Conservation (phyloP, 2,329 filamentous ascomycete genomes). For the Fonsecaea pedrosoi region DNA sequence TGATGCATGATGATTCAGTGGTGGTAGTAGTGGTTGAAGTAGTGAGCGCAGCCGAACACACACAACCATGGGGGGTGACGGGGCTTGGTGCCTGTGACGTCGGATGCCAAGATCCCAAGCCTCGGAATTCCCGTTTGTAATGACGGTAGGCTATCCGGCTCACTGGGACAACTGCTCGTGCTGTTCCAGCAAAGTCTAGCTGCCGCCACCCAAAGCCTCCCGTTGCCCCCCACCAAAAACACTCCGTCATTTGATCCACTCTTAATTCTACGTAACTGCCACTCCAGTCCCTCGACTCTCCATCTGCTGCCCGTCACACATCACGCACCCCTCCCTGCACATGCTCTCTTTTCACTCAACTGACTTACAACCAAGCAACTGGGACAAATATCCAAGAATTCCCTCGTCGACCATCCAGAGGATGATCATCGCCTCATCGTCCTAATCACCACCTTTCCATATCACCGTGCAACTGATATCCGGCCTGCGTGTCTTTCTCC, state of each 20-base stretch:
- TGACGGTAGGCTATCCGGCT: neutral
- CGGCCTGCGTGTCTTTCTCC: constrained; percentile 8
- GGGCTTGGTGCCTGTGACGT: constrained; percentile 2
- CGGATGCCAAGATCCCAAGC: constrained; percentile 1
- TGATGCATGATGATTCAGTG: neutral
- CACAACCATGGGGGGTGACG: neutral
- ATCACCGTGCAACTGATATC: neutral
- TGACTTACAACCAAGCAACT: neutral
- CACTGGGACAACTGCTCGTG: neutral
- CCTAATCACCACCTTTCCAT: constrained; percentile 1
- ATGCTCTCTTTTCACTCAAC: constrained; percentile 21
- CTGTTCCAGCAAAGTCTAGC: too few species aligned
- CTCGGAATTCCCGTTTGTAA: neutral
- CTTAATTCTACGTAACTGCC: constrained; percentile 1
- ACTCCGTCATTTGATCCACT: constrained; percentile 2
- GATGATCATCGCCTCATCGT: constrained; percentile 12
- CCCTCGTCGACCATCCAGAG: neutral
- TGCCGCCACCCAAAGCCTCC: neutral
- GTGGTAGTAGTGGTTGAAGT: neutral
- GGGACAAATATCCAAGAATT: constrained; percentile 6
- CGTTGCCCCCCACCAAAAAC: neutral
- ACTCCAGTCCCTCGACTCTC: neutral
- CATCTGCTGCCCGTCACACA: constrained; percentile 1
- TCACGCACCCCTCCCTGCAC: neutral
- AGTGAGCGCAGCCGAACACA: neutral